Base-by-base conservation (phyloP, 306 rosid genomes). In the Crataegus laevigata region DNA sequence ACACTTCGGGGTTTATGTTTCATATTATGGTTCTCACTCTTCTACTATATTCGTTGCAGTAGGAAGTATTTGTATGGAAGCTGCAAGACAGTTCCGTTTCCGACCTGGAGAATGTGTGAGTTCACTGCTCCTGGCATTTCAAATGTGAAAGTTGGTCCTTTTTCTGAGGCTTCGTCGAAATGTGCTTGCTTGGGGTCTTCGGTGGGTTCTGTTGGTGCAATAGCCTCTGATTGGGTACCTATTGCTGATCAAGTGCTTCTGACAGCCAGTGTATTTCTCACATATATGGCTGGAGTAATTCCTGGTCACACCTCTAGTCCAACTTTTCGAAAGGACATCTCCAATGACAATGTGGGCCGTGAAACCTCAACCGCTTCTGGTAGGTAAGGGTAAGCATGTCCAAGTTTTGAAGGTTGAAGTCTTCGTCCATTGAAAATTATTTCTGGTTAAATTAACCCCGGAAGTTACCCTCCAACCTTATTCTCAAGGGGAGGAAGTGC, bases 311-410 rank as follows among this genome's bases (percentile, higher is more conserved):
- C 82, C 78, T 79, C 96, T 38, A 42, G 43, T 73, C 45, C 69
- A 26, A 8, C 29, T 69, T 73, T 65, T 83, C 60, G 32, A 74
- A 89, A 91, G 81, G 86, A 34, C 71, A 67, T 78, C 82, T 77
- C 85, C 77, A 80, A 60, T 40, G 83, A 88, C 74, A 79, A 70
- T 57, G 72, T 66, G n/a, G 73, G 68, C 66, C 76, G 82, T 55
- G 86, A 80, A 78, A 83, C 78, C 68, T 72, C 93, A 63, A 85
- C 77, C 81, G 59, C 63, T 85, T 90, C 93, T 94, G 98, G 98
- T 94, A 91, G 98, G 98, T 94, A 90, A 91, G 98, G 90, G 94
- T 88, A 86, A 84, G 90, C 88, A 67, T 71, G 69, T 86, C 81
- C 77, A 85, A 71, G 75, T 42, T 83, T 69, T 58, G 64, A 69